phyloP scores from a whole-genome alignment of 257 asterid species.

The Orobanche coerulescens region DNA sequence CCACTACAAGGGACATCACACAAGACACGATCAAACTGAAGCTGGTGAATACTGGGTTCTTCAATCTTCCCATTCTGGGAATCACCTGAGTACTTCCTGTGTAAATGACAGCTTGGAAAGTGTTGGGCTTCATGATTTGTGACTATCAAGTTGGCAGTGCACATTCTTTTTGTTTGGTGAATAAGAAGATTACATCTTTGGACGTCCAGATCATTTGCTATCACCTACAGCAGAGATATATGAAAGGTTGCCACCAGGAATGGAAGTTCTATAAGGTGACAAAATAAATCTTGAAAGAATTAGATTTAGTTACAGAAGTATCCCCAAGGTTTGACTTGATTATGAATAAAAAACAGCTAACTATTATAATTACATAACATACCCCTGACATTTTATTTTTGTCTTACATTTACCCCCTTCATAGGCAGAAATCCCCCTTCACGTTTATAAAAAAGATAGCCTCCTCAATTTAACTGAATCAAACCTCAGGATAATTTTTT shows the following conservation, averaged over 20 bases:
- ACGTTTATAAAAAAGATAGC: no score
- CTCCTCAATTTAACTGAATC: no score
- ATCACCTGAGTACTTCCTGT: slow-evolving; percentile 29
- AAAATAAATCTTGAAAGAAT: background rate
- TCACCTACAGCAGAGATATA: slow-evolving; percentile 41
- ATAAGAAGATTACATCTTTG: slow-evolving; percentile 98
- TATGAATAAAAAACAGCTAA: background rate
- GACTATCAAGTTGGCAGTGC: slow-evolving; percentile 94
- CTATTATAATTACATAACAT: no score
- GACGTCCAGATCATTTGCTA: slow-evolving; percentile 93
- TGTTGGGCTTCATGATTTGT: slow-evolving; percentile 99
- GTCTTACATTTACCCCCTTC: no score
- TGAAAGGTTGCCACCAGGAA: slow-evolving; percentile 3
- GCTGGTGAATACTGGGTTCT: slow-evolving; percentile 51
- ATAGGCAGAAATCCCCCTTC: no score
- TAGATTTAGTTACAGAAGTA: no score
- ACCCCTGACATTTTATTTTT: no score
- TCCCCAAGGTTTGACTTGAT: no score
- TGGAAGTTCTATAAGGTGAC: slow-evolving; percentile 14
- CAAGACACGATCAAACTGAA: slow-evolving; percentile 91
- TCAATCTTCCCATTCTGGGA: slow-evolving; percentile 35
- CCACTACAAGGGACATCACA: slow-evolving; percentile 99
- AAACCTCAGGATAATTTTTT: no score
- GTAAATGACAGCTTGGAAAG: slow-evolving; percentile 84
- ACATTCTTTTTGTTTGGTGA: slow-evolving; percentile 99